Conservation (phyloP, 2,329 filamentous ascomycete species). For the Cladophialophora immunda region DNA sequence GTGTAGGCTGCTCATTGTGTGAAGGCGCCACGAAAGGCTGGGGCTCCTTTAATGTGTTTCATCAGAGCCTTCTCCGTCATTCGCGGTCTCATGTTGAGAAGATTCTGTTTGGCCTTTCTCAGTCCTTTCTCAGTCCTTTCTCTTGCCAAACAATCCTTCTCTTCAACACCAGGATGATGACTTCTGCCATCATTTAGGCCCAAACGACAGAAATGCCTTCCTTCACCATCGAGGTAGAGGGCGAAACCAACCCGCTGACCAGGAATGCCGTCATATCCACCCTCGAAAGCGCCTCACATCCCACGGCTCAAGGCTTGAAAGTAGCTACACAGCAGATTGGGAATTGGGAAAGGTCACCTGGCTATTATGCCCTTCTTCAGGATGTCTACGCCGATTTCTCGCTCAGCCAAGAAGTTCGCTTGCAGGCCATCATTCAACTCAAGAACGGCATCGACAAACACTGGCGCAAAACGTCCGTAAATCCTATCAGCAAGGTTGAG, state of each 20-base stretch:
- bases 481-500: conserved; percentile 72
- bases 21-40: conserved; percentile 19
- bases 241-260: conserved; percentile 78
- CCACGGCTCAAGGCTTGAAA: conserved; percentile 57
- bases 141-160: conserved; percentile 7
- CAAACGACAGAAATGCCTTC: conserved; percentile 37
- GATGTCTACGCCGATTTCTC: conserved; percentile 82
- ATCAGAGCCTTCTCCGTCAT: conserved; percentile 19
- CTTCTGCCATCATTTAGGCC: background rate
- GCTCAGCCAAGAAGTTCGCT: conserved; percentile 79
- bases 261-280: conserved; percentile 70
- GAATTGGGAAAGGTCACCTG: conserved; percentile 72
- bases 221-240: conserved; percentile 50
- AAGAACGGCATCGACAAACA: conserved; percentile 97
- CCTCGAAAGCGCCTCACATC: conserved; percentile 68
- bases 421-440: conserved; percentile 89
- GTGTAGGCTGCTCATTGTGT: background rate
- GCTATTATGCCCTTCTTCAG: conserved; percentile 76
- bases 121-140: too few species aligned
- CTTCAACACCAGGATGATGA: conserved; percentile 16
- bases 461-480: conserved; percentile 83
- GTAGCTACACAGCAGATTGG: conserved; percentile 73
- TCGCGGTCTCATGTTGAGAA: conserved; percentile 17
- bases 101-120: conserved; percentile 4
- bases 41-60: conserved; percentile 24